Percentiles rank a stretch among this genome's conserved stretches.
phyloP scores from a whole-genome alignment of 495 filamentous ascomycete species.

The Pyrenula massariospora region DNA sequence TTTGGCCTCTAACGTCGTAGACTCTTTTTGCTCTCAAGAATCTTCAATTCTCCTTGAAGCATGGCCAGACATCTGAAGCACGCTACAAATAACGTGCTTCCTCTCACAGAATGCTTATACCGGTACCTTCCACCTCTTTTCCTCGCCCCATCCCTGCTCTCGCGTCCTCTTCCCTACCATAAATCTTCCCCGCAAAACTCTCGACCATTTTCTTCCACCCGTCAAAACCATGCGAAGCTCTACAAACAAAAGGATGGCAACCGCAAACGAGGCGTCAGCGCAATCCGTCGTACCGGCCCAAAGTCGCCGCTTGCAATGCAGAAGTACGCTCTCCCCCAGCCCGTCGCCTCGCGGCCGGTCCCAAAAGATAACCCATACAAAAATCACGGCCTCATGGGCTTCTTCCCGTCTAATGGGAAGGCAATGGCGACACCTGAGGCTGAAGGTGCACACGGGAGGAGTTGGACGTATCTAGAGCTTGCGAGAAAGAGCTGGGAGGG shows the following conservation, averaged over 20 bases:
- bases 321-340: constrained; percentile 62
- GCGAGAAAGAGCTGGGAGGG: constrained; percentile 87
- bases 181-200: background rate
- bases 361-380: constrained; percentile 33
- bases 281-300: constrained; percentile 64
- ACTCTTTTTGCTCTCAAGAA: too few relatives aligned
- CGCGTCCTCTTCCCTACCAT: background rate
- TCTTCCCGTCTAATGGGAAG: constrained; percentile 61
- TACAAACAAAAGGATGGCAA: constrained; percentile 5
- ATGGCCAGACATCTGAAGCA: too few relatives aligned
- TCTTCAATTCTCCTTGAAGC: too few relatives aligned
- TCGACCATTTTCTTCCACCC: background rate
- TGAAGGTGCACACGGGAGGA: constrained; percentile 56
- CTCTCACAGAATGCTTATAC: background rate
- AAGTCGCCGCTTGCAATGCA: constrained; percentile 55
- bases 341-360: constrained; percentile 28
- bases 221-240: background rate
- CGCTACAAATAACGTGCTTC: too few relatives aligned
- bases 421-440: constrained; percentile 57
- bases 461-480: constrained; percentile 83
- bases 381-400: constrained; percentile 86
- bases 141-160: background rate
- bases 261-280: constrained; percentile 62
- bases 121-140: background rate
- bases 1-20: too few relatives aligned